Conservation (phyloP, 257 asterid species). For the Phtheirospermum japonicum region DNA sequence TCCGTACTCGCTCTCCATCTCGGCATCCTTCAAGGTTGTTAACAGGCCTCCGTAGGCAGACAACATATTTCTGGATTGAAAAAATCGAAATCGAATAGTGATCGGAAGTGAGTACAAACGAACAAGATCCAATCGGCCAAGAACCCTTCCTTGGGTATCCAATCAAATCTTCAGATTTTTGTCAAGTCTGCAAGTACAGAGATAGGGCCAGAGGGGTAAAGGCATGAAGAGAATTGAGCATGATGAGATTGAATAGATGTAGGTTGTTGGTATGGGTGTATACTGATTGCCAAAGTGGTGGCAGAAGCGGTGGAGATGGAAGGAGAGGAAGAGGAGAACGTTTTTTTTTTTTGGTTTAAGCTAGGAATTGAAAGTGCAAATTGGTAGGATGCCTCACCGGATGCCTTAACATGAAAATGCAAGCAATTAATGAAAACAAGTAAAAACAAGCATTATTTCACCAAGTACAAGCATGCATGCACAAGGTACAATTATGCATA, state of each 20-base stretch:
- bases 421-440: too few relatives aligned
- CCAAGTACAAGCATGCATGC: too few relatives aligned
- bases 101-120: conserved; percentile 1
- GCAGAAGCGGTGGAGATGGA: too few relatives aligned
- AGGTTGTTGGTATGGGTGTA: conserved; percentile 29
- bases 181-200: conserved; percentile 21
- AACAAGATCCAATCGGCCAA: conserved; percentile 35
- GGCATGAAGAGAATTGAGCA: conserved; percentile 25
- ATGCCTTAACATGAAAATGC: too few relatives aligned
- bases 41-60: conserved; percentile 66
- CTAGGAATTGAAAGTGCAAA: too few relatives aligned
- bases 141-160: conserved; percentile 25
- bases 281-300: too few relatives aligned
- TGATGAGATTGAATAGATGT: conserved; percentile 29
- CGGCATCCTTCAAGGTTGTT: conserved; percentile 97
- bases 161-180: conserved; percentile 27
- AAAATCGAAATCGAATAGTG: conserved; percentile 28
- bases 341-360: too few relatives aligned
- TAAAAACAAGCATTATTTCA: too few relatives aligned
- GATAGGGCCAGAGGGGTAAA: background rate
- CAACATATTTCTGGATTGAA: conserved; percentile 50
- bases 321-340: too few relatives aligned
- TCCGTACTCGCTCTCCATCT: conserved; percentile 99
- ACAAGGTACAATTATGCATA: too few relatives aligned
- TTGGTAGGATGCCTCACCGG: too few relatives aligned